A percentile compares a stretch with the other conserved stretches of the same genome.
phyloP scores from a whole-genome alignment of 225 moss, liverwort and hornwort genomes.

The Thuidium tamariscinum region DNA sequence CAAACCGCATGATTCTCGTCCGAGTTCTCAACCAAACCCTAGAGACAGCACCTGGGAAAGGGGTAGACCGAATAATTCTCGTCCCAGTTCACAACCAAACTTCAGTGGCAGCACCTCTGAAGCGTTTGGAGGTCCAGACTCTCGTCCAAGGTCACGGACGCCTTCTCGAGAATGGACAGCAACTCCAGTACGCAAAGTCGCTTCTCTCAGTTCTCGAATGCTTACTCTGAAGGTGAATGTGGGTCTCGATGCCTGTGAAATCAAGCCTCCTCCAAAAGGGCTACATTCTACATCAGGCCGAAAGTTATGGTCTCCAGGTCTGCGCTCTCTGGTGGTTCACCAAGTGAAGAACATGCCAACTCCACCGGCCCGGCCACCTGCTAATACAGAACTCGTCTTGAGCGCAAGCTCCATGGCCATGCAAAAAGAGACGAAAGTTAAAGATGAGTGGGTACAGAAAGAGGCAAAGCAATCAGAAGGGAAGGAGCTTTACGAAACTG shows the following conservation, averaged over 20 bases:
- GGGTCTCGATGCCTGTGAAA: neutral
- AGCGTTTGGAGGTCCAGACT: neutral
- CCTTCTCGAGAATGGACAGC: neutral
- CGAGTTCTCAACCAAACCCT: neutral
- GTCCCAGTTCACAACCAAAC: conserved; percentile 8
- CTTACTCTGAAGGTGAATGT: conserved; percentile 30
- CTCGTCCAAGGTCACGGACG: neutral
- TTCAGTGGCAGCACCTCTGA: neutral
- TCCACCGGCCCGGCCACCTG: neutral
- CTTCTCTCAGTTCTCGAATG: neutral
- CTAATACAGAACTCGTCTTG: conserved; percentile 3
- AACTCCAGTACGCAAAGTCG: neutral
- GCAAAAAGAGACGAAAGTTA: neutral
- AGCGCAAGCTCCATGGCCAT: neutral
- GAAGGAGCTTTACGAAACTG: neutral
- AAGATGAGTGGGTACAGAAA: neutral
- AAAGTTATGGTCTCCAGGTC: neutral
- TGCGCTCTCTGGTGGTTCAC: conserved; percentile 11
- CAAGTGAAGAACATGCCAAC: neutral
- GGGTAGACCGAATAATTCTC: neutral
- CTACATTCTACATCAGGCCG: neutral
- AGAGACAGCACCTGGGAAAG: neutral
- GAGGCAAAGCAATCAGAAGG: neutral
- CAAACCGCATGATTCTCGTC: neutral
- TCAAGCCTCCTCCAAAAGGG: neutral